phyloP scores from a whole-genome alignment of 306 rosid species.

The Sechiopsis laciniata region DNA sequence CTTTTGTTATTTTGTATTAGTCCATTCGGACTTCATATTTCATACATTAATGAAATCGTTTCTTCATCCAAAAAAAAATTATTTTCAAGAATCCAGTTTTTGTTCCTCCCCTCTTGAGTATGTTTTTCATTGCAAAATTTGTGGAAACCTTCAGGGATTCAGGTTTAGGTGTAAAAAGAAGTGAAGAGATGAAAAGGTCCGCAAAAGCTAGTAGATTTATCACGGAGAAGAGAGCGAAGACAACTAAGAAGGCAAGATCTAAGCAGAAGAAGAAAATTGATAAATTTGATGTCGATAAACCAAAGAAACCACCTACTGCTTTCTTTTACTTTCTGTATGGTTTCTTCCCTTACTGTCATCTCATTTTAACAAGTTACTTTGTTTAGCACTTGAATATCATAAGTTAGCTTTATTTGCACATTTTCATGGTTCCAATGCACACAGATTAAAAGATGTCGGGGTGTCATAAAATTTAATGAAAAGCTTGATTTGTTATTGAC shows the following conservation, averaged over 20 bases:
- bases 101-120: not conserved
- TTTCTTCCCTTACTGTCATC: constrained; percentile 1
- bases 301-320: constrained; percentile 97
- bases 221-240: constrained; percentile 29
- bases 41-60: no score
- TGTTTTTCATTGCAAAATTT: constrained; percentile 2
- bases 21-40: no score
- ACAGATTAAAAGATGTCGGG: not conserved
- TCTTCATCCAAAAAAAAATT: no score
- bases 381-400: constrained; percentile 20
- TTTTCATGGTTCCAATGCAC: not conserved
- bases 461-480: not conserved
- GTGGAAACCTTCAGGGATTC: constrained; percentile 9
- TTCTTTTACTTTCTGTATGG: constrained; percentile 89
- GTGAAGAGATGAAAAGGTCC: constrained; percentile 13
- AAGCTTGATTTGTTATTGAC: not conserved
- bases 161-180: constrained; percentile 1
- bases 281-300: constrained; percentile 65
- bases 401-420: not conserved
- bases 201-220: not conserved
- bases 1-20: no score
- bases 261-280: constrained; percentile 50
- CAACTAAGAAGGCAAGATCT: constrained; percentile 43
- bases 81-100: not conserved
- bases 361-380: constrained; percentile 6